Evolutionary conservation across 2,329 filamentous ascomycete species (phyloP).

Genomic region (Aspergillus nomiae): DNA sequence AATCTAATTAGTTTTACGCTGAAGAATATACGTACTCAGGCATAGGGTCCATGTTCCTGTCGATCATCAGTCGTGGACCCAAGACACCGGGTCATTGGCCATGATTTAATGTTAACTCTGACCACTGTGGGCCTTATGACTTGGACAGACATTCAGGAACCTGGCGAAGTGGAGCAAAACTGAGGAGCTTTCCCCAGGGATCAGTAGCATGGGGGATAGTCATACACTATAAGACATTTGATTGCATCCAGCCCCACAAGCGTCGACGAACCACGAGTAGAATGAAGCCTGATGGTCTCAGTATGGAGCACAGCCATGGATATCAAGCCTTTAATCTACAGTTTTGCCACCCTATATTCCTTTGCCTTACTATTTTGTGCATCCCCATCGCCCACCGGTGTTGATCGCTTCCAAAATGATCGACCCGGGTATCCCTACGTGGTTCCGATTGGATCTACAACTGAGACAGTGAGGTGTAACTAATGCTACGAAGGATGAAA

Average conservation of each 20-base stretch:
- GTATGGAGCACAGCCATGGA: background rate
- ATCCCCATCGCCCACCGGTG: background rate
- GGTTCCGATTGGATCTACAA: background rate
- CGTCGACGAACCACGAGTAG: background rate
- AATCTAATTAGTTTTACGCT: background rate
- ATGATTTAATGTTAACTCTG: background rate
- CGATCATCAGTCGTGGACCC: constrained; percentile 1
- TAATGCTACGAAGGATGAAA: background rate
- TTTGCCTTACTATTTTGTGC: background rate
- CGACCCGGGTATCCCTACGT: background rate
- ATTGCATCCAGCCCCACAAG: background rate
- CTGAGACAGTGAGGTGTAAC: background rate
- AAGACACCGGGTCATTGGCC: background rate
- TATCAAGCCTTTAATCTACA: background rate
- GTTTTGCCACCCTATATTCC: background rate
- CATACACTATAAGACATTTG: background rate
- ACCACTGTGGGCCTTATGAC: background rate
- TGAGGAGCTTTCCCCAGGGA: background rate
- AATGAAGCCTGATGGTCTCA: background rate
- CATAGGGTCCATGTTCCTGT: background rate
- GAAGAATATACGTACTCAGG: background rate
- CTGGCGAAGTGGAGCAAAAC: background rate
- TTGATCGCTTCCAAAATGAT: constrained; percentile 1
- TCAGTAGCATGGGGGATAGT: background rate
- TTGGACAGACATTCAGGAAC: background rate